Conservation (phyloP, 139 green algal species). For the Chlorella sp. region DNA sequence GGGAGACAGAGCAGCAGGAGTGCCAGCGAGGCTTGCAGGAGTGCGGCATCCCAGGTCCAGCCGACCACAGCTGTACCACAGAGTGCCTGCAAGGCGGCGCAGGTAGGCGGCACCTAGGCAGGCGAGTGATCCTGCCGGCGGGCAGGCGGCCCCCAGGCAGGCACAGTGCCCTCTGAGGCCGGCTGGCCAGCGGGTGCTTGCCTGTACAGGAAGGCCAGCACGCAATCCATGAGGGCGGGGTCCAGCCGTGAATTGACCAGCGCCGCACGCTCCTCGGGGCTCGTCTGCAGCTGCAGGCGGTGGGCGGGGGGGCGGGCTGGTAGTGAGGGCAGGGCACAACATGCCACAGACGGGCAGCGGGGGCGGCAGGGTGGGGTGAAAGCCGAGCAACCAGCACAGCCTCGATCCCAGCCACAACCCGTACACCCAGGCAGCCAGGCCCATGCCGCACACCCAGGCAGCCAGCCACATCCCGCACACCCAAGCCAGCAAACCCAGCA, state of each 20-base stretch:
- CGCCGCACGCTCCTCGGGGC: conserved; percentile 42
- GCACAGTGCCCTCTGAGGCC: not conserved
- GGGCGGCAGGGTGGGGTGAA: not conserved
- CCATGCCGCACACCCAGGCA: too few species aligned
- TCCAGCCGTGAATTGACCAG: conserved; percentile 70
- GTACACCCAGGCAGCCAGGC: too few species aligned
- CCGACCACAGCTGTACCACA: not conserved
- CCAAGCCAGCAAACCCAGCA: not conserved
- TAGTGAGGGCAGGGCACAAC: not conserved
- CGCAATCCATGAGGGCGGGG: conserved; percentile 51
- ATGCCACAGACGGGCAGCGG: not conserved
- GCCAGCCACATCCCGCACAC: too few species aligned
- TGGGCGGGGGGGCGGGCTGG: not conserved
- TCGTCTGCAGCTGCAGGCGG: conserved; percentile 11
- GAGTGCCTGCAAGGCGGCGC: not conserved
- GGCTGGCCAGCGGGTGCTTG: not conserved
- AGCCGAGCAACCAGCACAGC: not conserved
- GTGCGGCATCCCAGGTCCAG: not conserved
- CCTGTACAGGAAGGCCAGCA: conserved; percentile 76
- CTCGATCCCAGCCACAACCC: too few species aligned
- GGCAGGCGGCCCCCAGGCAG: too few species aligned
- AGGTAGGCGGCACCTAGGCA: not conserved
- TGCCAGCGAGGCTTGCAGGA: too few species aligned
- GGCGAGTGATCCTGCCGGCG: too few species aligned
- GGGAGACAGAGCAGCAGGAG: too few species aligned